phyloP scores from a whole-genome alignment of 257 asterid species.

The Nicotiana undulata region DNA sequence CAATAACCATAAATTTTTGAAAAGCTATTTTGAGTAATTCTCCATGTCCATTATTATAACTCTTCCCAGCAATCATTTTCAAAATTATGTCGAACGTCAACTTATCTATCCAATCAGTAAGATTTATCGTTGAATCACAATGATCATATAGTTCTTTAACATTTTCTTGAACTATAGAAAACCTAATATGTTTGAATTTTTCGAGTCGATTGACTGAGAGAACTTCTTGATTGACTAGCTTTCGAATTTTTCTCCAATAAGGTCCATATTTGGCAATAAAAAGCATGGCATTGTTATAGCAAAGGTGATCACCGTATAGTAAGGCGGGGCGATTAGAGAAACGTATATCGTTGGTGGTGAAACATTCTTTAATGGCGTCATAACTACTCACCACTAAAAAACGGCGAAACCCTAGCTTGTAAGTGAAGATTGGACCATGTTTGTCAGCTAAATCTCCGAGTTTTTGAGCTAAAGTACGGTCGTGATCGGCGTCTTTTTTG shows the following conservation, averaged over 20 bases:
- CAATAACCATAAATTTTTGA: constrained; percentile 7
- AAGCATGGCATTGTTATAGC: constrained; percentile 19
- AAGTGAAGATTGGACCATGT: constrained; percentile 19
- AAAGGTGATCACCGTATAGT: not conserved
- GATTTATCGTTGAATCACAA: not conserved
- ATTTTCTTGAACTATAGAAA: not conserved
- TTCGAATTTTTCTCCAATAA: constrained; percentile 20
- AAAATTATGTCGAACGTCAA: constrained; percentile 13
- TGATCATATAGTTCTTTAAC: not conserved
- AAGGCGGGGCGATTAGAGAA: constrained; percentile 13
- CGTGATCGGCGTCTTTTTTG: not conserved
- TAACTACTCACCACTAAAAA: constrained; percentile 16
- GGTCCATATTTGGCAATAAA: constrained; percentile 13
- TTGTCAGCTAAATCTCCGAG: constrained; percentile 15
- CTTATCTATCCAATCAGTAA: constrained; percentile 9
- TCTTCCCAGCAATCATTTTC: constrained; percentile 8
- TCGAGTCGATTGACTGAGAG: constrained; percentile 8
- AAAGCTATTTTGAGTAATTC: not conserved
- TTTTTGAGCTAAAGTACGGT: not conserved
- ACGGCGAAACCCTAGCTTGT: constrained; percentile 13
- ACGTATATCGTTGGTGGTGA: constrained; percentile 14
- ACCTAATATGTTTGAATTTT: too few species aligned
- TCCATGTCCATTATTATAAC: not conserved
- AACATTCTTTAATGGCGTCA: constrained; percentile 14
- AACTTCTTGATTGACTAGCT: not conserved